Base-by-base conservation (phyloP, 2,329 filamentous ascomycete genomes). In the Penicillium sp. region DNA sequence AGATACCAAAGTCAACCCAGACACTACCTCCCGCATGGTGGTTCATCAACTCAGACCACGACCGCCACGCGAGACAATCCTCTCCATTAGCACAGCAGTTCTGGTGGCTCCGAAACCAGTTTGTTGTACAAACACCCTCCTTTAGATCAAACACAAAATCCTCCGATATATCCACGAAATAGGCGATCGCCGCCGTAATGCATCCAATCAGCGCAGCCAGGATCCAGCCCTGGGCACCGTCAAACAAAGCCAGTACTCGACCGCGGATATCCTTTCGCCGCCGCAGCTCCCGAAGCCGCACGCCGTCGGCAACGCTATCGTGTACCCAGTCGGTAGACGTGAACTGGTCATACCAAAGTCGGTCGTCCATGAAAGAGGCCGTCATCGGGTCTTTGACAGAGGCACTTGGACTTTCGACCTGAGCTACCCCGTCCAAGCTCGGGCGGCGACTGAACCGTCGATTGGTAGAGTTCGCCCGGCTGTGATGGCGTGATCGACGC, bases 261-360 rank as follows among this genome's bases (percentile, higher is more conserved):
- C 94, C 94, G 74, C 90, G 89, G 64, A 97, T 85, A 78, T 94
- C 95, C 75, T 90, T 96, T 53, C 93, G 85, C 70, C 86, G 89
- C 54, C 92, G 88, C 45, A 99, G 84, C 57, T 89, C 89, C 75
- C 96, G 95, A 54, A 96, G 88, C 29, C 95, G 91, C 70, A 93
- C 92, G 9, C 93, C 92, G 78, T 98, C 95, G 71, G 93, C 92
- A 69, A 99, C 97, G 75, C 91, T 93, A 77, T 99, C 95, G 75
- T 97, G 94, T 0, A 99, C 93, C 95, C 95, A 99, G 76, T 99
- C 94, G 59, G 92, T 97, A 7, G 92, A 96, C 6, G 93, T 97
- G 73, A 97, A 97, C 78, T 99, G 95, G 81, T 99, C 95, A 79
- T 98, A 98, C 95, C 95, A 98, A 9, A 96, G 91, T 63, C 95